phyloP scores from a whole-genome alignment of 257 asterid species.

The Orobanche coerulescens region DNA sequence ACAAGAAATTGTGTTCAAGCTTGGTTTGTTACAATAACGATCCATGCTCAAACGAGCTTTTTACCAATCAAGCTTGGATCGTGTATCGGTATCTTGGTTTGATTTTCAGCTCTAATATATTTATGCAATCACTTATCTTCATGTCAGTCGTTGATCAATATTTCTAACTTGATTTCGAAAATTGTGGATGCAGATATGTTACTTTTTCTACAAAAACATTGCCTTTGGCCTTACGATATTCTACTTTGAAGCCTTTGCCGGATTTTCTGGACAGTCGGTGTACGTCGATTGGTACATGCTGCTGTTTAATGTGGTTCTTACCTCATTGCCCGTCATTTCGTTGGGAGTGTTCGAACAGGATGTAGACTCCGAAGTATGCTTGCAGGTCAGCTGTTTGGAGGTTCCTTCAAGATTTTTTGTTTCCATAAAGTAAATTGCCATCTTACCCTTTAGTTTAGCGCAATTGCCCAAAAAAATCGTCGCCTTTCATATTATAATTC shows the following conservation, averaged over 20 bases:
- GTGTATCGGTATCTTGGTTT: too few species aligned
- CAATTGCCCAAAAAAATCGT: too few species aligned
- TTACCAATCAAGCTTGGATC: too few species aligned
- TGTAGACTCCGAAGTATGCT: slow-evolving; percentile 90
- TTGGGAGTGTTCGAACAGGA: slow-evolving; percentile 98
- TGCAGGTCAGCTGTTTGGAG: slow-evolving; percentile 50
- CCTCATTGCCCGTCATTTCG: slow-evolving; percentile 92
- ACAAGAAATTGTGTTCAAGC: too few species aligned
- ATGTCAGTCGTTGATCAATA: not conserved
- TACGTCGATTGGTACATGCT: slow-evolving; percentile 94
- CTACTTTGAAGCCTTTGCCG: slow-evolving; percentile 95
- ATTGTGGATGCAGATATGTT: slow-evolving; percentile 68
- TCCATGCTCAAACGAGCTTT: too few species aligned
- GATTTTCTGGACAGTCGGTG: slow-evolving; percentile 91
- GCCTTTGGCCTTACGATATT: slow-evolving; percentile 97
- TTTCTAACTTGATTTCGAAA: slow-evolving; percentile 15
- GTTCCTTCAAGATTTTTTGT: slow-evolving; percentile 24
- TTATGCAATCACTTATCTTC: not conserved
- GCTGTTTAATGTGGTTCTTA: slow-evolving; percentile 82
- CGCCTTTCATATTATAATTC: not conserved
- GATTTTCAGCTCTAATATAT: too few species aligned
- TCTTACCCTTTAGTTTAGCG: not conserved
- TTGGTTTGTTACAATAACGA: too few species aligned
- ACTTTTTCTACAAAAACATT: slow-evolving; percentile 97
- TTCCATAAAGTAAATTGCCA: not conserved